Evolutionary conservation across 179 eudicot genomes (phyloP).

Genomic region (Beta macrorhiza): DNA sequence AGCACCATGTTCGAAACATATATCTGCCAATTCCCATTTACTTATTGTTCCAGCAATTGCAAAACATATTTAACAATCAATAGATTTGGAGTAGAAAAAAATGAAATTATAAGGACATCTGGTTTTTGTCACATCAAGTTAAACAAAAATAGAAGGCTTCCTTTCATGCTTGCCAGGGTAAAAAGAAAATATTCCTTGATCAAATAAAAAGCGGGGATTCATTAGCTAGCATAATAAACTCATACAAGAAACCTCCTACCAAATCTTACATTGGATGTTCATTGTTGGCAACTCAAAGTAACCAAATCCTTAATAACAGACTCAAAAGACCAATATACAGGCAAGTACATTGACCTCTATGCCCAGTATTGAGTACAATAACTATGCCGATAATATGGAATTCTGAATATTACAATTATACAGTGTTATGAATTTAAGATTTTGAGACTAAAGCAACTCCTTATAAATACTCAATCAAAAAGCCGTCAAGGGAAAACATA

Average conservation of each 20-base stretch:
- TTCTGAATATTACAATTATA: background rate
- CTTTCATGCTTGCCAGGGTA: background rate
- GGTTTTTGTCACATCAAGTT: background rate
- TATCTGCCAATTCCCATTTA: background rate
- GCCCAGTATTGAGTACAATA: background rate
- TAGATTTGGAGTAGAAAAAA: background rate
- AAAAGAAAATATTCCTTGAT: background rate
- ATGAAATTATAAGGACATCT: background rate
- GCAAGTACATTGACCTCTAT: background rate
- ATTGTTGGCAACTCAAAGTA: background rate
- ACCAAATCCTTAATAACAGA: background rate
- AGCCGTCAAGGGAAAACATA: background rate
- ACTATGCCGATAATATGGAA: background rate
- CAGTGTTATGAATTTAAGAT: background rate
- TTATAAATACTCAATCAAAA: background rate
- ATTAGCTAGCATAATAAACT: background rate
- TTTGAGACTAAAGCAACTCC: background rate
- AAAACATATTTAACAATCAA: background rate
- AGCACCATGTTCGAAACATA: background rate
- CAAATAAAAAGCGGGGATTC: background rate
- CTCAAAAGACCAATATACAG: background rate
- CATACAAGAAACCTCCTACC: background rate
- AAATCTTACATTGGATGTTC: background rate
- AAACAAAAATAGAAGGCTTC: background rate
- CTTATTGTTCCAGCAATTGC: background rate